phyloP scores from a whole-genome alignment of 2,329 filamentous ascomycete species.

The Stagonosporopsis vannaccii region DNA sequence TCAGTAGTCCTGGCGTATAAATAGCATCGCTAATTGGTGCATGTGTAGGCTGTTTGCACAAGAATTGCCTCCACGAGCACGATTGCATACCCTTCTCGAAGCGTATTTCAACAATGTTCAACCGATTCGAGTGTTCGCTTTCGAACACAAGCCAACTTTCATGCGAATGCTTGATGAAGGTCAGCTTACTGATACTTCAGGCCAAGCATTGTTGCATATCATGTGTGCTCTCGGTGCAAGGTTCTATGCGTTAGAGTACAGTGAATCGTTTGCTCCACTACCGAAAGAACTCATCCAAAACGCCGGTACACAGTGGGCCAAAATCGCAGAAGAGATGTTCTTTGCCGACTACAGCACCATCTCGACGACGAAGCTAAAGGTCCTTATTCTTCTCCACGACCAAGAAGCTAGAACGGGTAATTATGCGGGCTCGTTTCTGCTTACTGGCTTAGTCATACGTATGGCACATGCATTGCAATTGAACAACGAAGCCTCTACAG shows the following conservation, averaged over 20 bases:
- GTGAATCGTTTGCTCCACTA: constrained; percentile 34
- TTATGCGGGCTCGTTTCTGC: constrained; percentile 42
- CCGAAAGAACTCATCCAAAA: constrained; percentile 40
- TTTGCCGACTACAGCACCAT: constrained; percentile 46
- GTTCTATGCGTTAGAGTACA: constrained; percentile 43
- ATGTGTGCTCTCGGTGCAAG: constrained; percentile 43
- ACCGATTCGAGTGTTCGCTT: constrained; percentile 38
- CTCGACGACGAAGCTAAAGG: constrained; percentile 41
- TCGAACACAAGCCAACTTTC: constrained; percentile 44
- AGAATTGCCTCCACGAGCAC: constrained; percentile 32
- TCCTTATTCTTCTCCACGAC: constrained; percentile 41
- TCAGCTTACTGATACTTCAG: constrained; percentile 36
- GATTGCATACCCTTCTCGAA: constrained; percentile 38
- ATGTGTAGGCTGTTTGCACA: constrained; percentile 32
- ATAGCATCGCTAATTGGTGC: background rate
- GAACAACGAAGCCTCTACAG: constrained; percentile 39
- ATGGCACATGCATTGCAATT: constrained; percentile 45
- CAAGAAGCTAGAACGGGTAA: constrained; percentile 43
- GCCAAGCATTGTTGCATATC: constrained; percentile 41
- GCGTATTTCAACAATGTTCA: constrained; percentile 45
- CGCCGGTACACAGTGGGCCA: constrained; percentile 45
- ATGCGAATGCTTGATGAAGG: constrained; percentile 45
- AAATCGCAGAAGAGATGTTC: constrained; percentile 42
- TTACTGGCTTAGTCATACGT: constrained; percentile 42
- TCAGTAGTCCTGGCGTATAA: constrained; percentile 1